Evolutionary conservation across 805 yeast genomes (phyloP), one percentile per base, ranked within the genome.

Genomic region (Lipomyces sp.): DNA sequence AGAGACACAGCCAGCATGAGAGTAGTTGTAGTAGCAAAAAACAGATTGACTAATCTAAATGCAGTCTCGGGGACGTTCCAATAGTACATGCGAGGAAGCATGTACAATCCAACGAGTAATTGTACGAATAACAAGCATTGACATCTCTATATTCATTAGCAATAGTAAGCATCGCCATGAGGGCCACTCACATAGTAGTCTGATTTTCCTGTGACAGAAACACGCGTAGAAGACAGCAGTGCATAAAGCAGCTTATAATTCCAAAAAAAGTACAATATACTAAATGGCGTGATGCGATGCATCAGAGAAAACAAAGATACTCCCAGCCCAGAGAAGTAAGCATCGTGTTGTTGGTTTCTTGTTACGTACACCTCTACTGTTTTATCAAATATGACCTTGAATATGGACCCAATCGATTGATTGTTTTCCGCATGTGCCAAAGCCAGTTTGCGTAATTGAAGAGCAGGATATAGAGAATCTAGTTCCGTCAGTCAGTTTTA

Each of bases 241-340:
- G 67, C 66, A 1, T 57, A 30, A 18, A 60, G 37, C 11, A 4
- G 18, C n/a, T 59, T 42, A 39, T 66, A 66, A 37, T 66, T 64
- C 69, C 69, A 66, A 48, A 60, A 63, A 18, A 63, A 42, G 48
- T 63, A 66, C 6, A 60, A 45, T 7, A 64, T 29, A 11, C 63
- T 24, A 11, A 60, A 37, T 18, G 57, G 63, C 7, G 59, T 29
- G 4, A 64, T 45, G 7, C 50, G 48, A 30, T 57, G 42, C 42
- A 42, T 1, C n/a, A 65, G 10, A 3, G 59, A 54, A 45, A 55
- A 62, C 24, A 57, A 15, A 3, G 29, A 18, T 3, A 54, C 34
- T 7, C 63, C 60, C 13, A 58, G 33, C 15, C 34, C 57, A 7
- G 63, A 42, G 10, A 42, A 6, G n/a, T 34, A 57, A 11, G 4